phyloP scores from a whole-genome alignment of 805 yeast species.

The Candida germanica region DNA sequence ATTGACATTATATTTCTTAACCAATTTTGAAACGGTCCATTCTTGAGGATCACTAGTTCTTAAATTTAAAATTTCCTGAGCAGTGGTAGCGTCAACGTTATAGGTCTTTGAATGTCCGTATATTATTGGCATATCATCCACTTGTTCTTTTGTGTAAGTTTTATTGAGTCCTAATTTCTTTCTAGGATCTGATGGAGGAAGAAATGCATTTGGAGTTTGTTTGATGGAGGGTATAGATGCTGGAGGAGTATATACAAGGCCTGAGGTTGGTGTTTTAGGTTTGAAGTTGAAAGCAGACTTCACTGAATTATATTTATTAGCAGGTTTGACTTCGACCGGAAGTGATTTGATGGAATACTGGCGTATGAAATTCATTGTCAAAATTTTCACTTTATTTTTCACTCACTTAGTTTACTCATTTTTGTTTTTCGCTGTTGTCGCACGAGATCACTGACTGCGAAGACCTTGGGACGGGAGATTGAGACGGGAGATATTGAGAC shows the following conservation, averaged over 20 bases:
- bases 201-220: constrained; percentile 67
- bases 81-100: constrained; percentile 55
- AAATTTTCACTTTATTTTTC: constrained; percentile 9
- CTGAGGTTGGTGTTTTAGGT: constrained; percentile 47
- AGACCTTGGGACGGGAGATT: no score
- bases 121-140: constrained; percentile 41
- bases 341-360: constrained; percentile 13
- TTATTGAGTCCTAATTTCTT: constrained; percentile 31
- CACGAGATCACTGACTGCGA: no score
- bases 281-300: constrained; percentile 67
- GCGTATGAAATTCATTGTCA: constrained; percentile 11
- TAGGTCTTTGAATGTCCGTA: constrained; percentile 39
- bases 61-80: constrained; percentile 53
- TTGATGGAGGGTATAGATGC: constrained; percentile 47
- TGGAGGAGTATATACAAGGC: constrained; percentile 64
- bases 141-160: constrained; percentile 28
- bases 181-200: constrained; percentile 63
- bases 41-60: constrained; percentile 56
- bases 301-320: constrained; percentile 53
- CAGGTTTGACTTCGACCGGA: constrained; percentile 43
- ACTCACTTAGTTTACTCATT: no score
- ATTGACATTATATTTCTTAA: constrained; percentile 56
- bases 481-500: no score
- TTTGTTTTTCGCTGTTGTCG: no score
- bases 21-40: constrained; percentile 63